Conservation (phyloP, 148 eudicot genomes). For the Drosera capensis region DNA sequence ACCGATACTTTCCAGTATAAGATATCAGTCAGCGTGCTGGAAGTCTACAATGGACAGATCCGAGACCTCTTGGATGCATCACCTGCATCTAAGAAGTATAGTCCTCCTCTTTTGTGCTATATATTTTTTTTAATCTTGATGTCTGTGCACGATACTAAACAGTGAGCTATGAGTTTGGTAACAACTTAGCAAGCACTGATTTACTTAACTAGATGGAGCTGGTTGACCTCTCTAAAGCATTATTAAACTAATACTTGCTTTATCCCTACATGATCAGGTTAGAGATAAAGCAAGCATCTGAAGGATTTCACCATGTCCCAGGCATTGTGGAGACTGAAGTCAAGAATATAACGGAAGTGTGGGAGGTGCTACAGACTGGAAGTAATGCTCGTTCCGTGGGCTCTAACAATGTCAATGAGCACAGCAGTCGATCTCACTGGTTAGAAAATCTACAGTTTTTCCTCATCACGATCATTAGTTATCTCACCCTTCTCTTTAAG, state of each 20-base stretch:
- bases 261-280: conserved; percentile 27
- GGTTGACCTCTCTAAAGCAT: neutral
- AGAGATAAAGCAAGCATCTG: conserved; percentile 82
- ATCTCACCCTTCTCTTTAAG: neutral
- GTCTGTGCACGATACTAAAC: neutral
- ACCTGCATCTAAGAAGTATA: conserved; percentile 52
- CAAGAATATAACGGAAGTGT: conserved; percentile 51
- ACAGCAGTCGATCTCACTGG: conserved; percentile 97
- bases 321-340: conserved; percentile 87
- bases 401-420: conserved; percentile 86
- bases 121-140: neutral
- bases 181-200: neutral
- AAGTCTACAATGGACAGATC: conserved; percentile 93
- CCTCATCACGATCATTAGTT: neutral
- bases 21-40: conserved; percentile 86
- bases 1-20: conserved; percentile 42
- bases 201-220: neutral
- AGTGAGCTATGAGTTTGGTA: neutral
- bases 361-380: conserved; percentile 77
- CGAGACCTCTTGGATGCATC: conserved; percentile 62
- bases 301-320: conserved; percentile 76
- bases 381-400: conserved; percentile 87
- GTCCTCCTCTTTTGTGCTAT: neutral
- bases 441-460: conserved; percentile 9
- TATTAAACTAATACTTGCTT: neutral